phyloP scores from a whole-genome alignment of 1,139 yeast genomes.

The Spencermartinsiella ligniputridi region DNA sequence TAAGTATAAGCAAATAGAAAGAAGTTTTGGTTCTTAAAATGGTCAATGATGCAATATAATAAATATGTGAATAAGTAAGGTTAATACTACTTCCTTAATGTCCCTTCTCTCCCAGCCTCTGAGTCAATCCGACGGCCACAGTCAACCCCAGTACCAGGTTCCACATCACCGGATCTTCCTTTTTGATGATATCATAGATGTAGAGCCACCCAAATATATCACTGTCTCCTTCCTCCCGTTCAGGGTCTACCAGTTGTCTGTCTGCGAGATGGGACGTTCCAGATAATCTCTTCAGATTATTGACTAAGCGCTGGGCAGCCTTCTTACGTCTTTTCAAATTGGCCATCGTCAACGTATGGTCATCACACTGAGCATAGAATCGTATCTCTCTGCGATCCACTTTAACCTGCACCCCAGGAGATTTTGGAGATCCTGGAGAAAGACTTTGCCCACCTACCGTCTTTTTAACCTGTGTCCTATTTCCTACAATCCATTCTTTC shows the following conservation, averaged over 20 bases:
- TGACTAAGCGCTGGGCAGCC: neutral
- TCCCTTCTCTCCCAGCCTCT: neutral
- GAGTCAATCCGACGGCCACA: constrained; percentile 16
- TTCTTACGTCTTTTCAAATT: neutral
- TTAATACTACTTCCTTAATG: neutral
- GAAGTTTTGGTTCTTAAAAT: too few relatives aligned
- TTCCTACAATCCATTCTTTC: neutral
- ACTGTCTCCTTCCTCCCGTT: constrained; percentile 15
- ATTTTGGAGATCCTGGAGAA: neutral
- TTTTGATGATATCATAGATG: constrained; percentile 16
- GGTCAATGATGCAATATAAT: too few relatives aligned
- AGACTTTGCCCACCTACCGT: neutral
- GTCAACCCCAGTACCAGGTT: constrained; percentile 19
- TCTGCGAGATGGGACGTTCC: neutral
- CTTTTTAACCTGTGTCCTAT: neutral
- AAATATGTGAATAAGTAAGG: too few relatives aligned
- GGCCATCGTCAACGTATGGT: neutral
- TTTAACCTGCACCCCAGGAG: neutral
- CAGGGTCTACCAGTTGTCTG: neutral
- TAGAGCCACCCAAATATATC: constrained; percentile 27
- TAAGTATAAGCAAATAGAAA: neutral
- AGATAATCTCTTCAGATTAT: neutral
- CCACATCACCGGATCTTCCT: constrained; percentile 16
- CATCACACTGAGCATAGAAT: neutral
- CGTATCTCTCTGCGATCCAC: neutral